Evolutionary conservation across 2,329 filamentous ascomycete genomes (phyloP).

Genomic region (Alternaria angustiovoidea): DNA sequence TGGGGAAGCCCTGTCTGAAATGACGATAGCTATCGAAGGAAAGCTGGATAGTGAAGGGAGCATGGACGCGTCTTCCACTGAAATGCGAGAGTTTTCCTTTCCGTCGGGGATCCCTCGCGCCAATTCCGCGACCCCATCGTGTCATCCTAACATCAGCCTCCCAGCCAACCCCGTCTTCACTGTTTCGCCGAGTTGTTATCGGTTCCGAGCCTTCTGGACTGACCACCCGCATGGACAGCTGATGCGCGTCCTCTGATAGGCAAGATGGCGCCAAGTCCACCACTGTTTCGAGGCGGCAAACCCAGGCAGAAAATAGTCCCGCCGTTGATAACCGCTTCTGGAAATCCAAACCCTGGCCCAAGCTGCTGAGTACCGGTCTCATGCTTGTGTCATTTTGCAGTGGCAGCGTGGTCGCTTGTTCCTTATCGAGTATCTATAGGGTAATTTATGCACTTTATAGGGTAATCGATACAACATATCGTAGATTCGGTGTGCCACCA

Average conservation of each 20-base stretch:
- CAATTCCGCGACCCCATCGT: constrained; percentile 29
- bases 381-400: constrained; percentile 38
- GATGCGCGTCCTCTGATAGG: constrained; percentile 25
- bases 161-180: constrained; percentile 14
- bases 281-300: constrained; percentile 22
- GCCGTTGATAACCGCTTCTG: constrained; percentile 44
- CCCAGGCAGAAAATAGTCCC: constrained; percentile 33
- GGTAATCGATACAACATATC: constrained; percentile 44
- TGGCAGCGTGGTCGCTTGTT: constrained; percentile 25
- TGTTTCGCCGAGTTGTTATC: constrained; percentile 29
- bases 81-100: constrained; percentile 23
- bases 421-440: constrained; percentile 46
- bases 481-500: constrained; percentile 17
- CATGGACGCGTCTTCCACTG: constrained; percentile 17
- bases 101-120: constrained; percentile 25
- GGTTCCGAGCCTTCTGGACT: constrained; percentile 21
- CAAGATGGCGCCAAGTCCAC: constrained; percentile 19
- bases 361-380: constrained; percentile 24
- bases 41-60: constrained; percentile 21
- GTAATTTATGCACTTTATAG: constrained; percentile 45
- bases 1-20: constrained; percentile 14
- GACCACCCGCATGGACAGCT: constrained; percentile 26
- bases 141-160: constrained; percentile 14
- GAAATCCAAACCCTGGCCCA: constrained; percentile 38
- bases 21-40: constrained; percentile 15